Conservation (phyloP, 2,329 filamentous ascomycete genomes). For the Sclerotinia glacialis region DNA sequence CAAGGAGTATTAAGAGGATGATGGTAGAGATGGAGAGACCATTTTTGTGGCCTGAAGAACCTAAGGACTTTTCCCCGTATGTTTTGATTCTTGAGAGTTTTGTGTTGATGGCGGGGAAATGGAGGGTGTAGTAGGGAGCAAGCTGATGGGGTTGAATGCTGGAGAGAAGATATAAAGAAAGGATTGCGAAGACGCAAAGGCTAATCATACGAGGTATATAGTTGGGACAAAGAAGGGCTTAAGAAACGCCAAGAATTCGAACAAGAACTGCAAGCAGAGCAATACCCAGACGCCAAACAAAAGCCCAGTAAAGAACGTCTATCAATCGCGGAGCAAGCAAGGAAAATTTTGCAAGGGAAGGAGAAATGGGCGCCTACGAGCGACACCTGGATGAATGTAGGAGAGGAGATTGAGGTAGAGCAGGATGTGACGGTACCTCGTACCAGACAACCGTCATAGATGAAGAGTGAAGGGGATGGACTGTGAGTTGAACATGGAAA, state of each 20-base stretch:
- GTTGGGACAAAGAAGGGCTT: constrained; percentile 58
- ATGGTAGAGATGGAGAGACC: constrained; percentile 83
- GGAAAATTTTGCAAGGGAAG: constrained; percentile 58
- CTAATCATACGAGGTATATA: constrained; percentile 33
- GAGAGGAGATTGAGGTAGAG: constrained; percentile 37
- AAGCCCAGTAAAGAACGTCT: constrained; percentile 42
- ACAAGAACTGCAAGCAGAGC: constrained; percentile 35
- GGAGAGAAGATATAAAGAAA: not conserved
- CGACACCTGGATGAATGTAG: constrained; percentile 37
- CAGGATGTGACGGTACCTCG: constrained; percentile 33
- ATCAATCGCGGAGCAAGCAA: constrained; percentile 57
- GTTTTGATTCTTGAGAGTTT: constrained; percentile 35
- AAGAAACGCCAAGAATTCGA: constrained; percentile 10
- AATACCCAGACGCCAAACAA: constrained; percentile 36
- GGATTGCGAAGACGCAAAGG: not conserved
- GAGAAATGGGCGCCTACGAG: constrained; percentile 52
- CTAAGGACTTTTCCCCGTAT: constrained; percentile 58
- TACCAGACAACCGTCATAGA: constrained; percentile 3
- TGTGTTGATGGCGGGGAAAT: not conserved
- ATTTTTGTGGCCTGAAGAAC: constrained; percentile 80
- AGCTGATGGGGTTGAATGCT: constrained; percentile 30
- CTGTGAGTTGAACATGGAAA: not conserved
- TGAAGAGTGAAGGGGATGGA: not conserved
- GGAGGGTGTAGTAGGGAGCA: not conserved
- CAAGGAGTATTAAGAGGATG: constrained; percentile 82